Conservation (phyloP, 2,329 filamentous ascomycete genomes). For the Ascochyta pisi region DNA sequence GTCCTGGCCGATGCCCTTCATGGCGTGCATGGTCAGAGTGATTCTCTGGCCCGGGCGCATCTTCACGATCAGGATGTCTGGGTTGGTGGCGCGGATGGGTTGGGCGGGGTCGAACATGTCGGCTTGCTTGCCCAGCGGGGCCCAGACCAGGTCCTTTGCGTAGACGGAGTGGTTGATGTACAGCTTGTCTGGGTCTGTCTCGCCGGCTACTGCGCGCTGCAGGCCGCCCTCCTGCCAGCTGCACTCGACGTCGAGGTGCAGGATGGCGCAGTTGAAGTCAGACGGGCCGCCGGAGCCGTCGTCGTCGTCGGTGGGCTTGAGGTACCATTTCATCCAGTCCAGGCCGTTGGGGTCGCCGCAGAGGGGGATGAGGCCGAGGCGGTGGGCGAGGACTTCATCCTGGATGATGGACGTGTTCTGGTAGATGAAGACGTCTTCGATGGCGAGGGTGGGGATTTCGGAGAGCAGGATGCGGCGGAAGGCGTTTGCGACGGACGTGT, state of each 20-base stretch:
- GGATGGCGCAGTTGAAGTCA: conserved; percentile 87
- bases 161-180: conserved; percentile 80
- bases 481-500: conserved; percentile 93
- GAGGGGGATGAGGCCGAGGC: conserved; percentile 89
- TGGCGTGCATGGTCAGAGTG: conserved; percentile 86
- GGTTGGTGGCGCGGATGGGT: conserved; percentile 79
- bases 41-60: conserved; percentile 89
- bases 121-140: conserved; percentile 69
- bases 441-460: conserved; percentile 92
- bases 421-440: conserved; percentile 90
- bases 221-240: conserved; percentile 72
- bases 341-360: conserved; percentile 79
- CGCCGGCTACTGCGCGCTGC: conserved; percentile 66
- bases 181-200: conserved; percentile 81
- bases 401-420: conserved; percentile 99
- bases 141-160: conserved; percentile 69
- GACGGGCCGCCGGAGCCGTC: conserved; percentile 54
- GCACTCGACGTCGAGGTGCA: conserved; percentile 80
- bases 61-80: conserved; percentile 93
- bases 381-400: conserved; percentile 92
- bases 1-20: conserved; percentile 92
- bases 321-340: conserved; percentile 82
- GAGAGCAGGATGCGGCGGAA: conserved; percentile 95
- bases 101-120: conserved; percentile 56
- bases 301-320: conserved; percentile 67